These are phyloP conservation scores for Thinopyrum elongatum DNA, from an alignment of 176 grass and related monocot genomes.

Conservation along the genomic window DNA sequence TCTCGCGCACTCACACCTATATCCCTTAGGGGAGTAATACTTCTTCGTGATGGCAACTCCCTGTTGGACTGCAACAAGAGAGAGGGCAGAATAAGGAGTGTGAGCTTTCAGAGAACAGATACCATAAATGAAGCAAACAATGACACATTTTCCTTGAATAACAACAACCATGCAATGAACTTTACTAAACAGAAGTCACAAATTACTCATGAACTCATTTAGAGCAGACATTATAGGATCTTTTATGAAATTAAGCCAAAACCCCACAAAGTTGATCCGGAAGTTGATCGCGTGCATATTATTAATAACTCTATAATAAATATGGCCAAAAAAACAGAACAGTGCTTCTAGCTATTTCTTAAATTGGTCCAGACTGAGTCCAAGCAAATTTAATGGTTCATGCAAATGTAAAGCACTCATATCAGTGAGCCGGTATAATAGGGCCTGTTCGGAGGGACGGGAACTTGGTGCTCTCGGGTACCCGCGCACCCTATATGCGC, in stretches of 20 bases:
- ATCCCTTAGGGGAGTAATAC: constrained; percentile 59
- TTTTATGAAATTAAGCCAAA: constrained; percentile 11
- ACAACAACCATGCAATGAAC: not conserved
- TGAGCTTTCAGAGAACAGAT: constrained; percentile 12
- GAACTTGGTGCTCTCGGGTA: too few species aligned
- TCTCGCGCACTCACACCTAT: constrained; percentile 49
- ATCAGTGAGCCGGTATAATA: not conserved
- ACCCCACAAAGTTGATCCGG: not conserved
- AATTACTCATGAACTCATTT: constrained; percentile 2
- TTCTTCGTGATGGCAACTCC: constrained; percentile 60
- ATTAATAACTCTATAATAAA: too few species aligned
- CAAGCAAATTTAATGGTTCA: not conserved
- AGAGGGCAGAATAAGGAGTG: not conserved
- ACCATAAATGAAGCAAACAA: not conserved
- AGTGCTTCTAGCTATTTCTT: not conserved
- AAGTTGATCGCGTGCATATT: not conserved
- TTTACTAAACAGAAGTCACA: not conserved
- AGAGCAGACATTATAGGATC: not conserved
- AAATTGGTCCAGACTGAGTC: not conserved
- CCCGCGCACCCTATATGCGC: too few species aligned
- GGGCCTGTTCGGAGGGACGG: too few species aligned
- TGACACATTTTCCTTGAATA: not conserved
- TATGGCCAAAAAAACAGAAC: not conserved
- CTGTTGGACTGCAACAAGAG: constrained; percentile 47
- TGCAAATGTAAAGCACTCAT: not conserved